Base-by-base conservation (phyloP, 768 basidiomycete genomes). In the Russula sp. region DNA sequence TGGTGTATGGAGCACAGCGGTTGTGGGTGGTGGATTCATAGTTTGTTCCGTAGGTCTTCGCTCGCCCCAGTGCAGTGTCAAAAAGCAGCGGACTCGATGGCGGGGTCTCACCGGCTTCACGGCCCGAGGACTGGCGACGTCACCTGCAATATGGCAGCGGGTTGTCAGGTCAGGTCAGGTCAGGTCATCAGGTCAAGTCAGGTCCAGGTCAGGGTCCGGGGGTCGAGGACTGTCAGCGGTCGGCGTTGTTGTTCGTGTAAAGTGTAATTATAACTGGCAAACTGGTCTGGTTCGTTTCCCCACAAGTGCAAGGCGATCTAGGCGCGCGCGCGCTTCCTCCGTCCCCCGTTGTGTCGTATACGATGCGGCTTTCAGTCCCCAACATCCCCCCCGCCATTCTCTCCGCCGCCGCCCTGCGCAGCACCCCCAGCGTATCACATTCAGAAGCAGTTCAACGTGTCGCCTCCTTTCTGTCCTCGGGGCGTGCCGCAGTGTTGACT, bases 351-450 rank as follows among this genome's bases (percentile, higher is more conserved):
- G 1, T 29, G 25, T 3, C 3, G 87, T 0, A 90, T 93, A 36
- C 86, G 83, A 91, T 93, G 88, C 86, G 90, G 65, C 72, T 93
- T 64, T 87, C 87, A 46, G 82, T 91, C 59, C 89, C 90, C 5
- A 83, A 82, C 65, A 83, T 92, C 65, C 87, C 88, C n/a, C 75
- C 78, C 55, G 75, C 78, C 57, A 71, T 85, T 65, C 77, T 84
- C 63, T 60, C 70, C 36, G 32, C 65, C 6, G 76, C 82, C n/a
- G 73, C 79, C 3, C 61, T 73, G 45, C 69, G 75, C 36, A 65
- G 73, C 35, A 63, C 73, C 39, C 75, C 74, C 29, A 67, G 71
- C 18, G 71, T 82, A 45, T 75, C 82, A 10, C 69, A 77, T 0
- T 70, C 76, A 38, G 81, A 79, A 61, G 88, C 88, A 11, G 73